These are phyloP conservation scores for Emiliania huxleyi DNA, from an alignment of 78 protist species.

Conservation along the genomic window DNA sequence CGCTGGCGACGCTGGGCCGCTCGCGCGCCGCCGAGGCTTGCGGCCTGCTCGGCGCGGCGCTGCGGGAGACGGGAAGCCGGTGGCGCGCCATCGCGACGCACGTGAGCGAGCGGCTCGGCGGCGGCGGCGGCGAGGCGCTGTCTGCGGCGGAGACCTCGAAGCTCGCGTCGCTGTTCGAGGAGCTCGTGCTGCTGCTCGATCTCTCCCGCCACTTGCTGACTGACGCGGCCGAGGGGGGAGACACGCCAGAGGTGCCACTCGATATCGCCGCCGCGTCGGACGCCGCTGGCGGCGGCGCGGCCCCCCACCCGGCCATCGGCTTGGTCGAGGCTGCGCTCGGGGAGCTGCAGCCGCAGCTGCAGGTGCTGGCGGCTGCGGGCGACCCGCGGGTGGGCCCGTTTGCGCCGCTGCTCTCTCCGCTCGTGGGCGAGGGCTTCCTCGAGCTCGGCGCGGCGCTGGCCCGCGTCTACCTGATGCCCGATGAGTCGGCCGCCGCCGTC, in stretches of 20 bases:
- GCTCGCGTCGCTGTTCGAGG: not conserved
- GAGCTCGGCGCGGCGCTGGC: not conserved
- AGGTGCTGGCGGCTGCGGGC: not conserved
- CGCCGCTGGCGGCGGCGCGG: not conserved
- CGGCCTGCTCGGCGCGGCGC: not conserved
- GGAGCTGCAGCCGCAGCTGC: not conserved
- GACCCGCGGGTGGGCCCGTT: not conserved
- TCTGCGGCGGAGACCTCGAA: not conserved
- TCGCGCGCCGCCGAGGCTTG: not conserved
- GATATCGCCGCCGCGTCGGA: not conserved
- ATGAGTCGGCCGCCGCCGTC: not conserved
- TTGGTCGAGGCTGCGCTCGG: not conserved
- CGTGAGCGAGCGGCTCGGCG: not conserved
- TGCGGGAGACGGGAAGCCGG: not conserved
- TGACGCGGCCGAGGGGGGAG: not conserved
- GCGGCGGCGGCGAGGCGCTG: not conserved
- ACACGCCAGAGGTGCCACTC: not conserved
- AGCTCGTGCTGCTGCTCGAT: not conserved
- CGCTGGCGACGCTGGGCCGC: not conserved
- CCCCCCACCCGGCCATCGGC: not conserved
- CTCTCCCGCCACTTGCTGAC: not conserved
- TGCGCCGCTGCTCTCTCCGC: not conserved
- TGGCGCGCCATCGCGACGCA: not conserved
- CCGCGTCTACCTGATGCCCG: not conserved
- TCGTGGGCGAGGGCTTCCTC: not conserved